phyloP scores from a whole-genome alignment of 192 early-diverging fungal genomes.

The Dimargaris cristalligena region DNA sequence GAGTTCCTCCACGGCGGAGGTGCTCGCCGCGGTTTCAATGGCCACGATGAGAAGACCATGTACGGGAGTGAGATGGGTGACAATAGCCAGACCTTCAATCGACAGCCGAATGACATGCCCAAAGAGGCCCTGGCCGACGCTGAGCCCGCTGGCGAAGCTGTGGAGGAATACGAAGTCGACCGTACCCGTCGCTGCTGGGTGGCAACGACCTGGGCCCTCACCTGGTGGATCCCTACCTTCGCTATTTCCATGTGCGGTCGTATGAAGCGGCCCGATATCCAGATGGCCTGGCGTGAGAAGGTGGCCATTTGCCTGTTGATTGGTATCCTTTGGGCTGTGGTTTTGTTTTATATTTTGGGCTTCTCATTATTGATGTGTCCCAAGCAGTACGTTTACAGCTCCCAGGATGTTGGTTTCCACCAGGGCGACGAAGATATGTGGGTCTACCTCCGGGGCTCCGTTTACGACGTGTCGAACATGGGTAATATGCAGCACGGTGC shows the following conservation, averaged over 20 bases:
- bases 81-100: too few species aligned
- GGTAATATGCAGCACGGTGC: slow-evolving; percentile 38
- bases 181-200: slow-evolving; percentile 44
- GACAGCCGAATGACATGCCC: slow-evolving; percentile 20
- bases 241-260: slow-evolving; percentile 36
- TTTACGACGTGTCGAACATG: slow-evolving; percentile 53
- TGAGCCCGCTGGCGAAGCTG: slow-evolving; percentile 18
- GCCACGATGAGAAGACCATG: slow-evolving; percentile 16
- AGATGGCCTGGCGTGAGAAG: slow-evolving; percentile 94
- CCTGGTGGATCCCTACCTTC: slow-evolving; percentile 63
- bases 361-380: slow-evolving; percentile 75
- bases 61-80: slow-evolving; percentile 2
- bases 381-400: slow-evolving; percentile 38
- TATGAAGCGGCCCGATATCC: slow-evolving; percentile 78
- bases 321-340: slow-evolving; percentile 47
- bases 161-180: slow-evolving; percentile 32
- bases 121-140: slow-evolving; percentile 18
- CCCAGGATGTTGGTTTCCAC: slow-evolving; percentile 39
- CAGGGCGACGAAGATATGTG: slow-evolving; percentile 39
- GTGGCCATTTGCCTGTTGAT: slow-evolving; percentile 70
- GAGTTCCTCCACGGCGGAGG: slow-evolving; percentile 1
- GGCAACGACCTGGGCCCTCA: slow-evolving; percentile 58
- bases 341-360: slow-evolving; percentile 79
- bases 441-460: slow-evolving; percentile 44
- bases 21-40: slow-evolving; percentile 8